A percentile compares a stretch with the other conserved stretches of the same genome.
These are phyloP conservation scores for Amphirosellinia nigrospora DNA, from an alignment of 495 filamentous ascomycete genomes.

Conservation along the genomic window DNA sequence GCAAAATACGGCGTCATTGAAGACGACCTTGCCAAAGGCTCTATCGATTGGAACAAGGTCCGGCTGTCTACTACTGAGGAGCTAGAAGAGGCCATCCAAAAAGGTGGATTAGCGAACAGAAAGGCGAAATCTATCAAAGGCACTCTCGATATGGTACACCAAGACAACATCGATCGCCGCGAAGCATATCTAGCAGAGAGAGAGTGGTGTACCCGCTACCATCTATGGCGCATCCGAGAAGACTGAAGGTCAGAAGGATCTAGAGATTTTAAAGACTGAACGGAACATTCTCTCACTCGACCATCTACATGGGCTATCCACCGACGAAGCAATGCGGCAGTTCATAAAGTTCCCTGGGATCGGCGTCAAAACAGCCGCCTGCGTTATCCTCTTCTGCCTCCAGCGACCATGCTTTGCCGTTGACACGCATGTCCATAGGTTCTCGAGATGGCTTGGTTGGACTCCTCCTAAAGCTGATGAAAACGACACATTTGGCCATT, in stretches of 20 bases:
- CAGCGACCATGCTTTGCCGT: conserved; percentile 81
- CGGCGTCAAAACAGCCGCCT: conserved; percentile 90
- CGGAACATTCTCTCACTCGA: conserved; percentile 66
- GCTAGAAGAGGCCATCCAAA: conserved; percentile 74
- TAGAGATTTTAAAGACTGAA: conserved; percentile 37
- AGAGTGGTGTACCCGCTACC: conserved; percentile 35
- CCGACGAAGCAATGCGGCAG: conserved; percentile 72
- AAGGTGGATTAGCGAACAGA: conserved; percentile 69
- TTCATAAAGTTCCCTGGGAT: conserved; percentile 82
- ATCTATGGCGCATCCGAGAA: conserved; percentile 35
- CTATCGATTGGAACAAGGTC: conserved; percentile 87
- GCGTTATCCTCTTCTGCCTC: conserved; percentile 81
- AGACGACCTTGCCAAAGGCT: conserved; percentile 61
- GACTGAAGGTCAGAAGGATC: conserved; percentile 41
- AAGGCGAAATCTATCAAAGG: conserved; percentile 82
- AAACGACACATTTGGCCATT: conserved; percentile 77
- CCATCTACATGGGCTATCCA: conserved; percentile 71
- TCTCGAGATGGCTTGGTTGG: conserved; percentile 88
- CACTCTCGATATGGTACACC: conserved; percentile 80
- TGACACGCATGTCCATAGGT: conserved; percentile 83
- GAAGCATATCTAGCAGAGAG: conserved; percentile 41
- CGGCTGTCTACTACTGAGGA: conserved; percentile 65
- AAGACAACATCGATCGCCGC: conserved; percentile 60
- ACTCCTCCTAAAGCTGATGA: conserved; percentile 67
- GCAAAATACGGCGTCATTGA: conserved; percentile 65